Base-by-base conservation (phyloP, 371 early-diverging fungal species). In the Mucor indicus region DNA sequence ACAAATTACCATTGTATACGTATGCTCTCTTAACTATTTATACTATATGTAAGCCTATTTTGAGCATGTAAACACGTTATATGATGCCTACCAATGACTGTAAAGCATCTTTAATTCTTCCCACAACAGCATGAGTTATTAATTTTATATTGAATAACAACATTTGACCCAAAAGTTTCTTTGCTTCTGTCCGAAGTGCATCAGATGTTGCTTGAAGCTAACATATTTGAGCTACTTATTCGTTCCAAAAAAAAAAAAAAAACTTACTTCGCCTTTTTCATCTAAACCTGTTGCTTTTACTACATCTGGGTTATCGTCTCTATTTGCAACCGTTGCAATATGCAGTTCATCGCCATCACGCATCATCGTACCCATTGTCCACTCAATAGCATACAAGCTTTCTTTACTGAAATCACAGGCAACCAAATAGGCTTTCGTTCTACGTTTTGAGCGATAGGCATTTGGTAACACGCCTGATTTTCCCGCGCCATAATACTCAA, bases 341-440 rank as follows among this genome's bases (percentile, higher is more conserved):
- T 81, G 77, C 41, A 81, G 39, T 23, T 72, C 76, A 41, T 81
- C 79, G 1, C 77, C 77, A 44, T 72, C 78, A 23, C 79, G 72
- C 60, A 81, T 69, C 36, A 81, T 70, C 2, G 81, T 73, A 1
- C 74, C 75, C 60, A 77, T 75, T 2, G 75, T 64, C 79, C 79
- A 81, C 39, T 78, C 75, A 30, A 74, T 50, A 0, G 74, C 70
- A 52, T 69, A 62, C 5, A 64, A 47, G 46, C 67, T 62, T 35
- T 69, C 68, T 24, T 60, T 62, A 44, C 65, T 62, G 38, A 74
- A 74, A 42, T 74, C 74, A 29, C 62, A 69, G 1, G 74, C 74
- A 3, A 64, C 67, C 38, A 74, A 48, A 29, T 69, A 74, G 0
- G 53, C 16, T 16, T 65, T 62, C 10, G 62, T 25, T 31, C 44